A percentile compares a stretch with the other conserved stretches of the same genome.
Conservation (phyloP, 805 yeast species). For the Candida yuanshanica region DNA sequence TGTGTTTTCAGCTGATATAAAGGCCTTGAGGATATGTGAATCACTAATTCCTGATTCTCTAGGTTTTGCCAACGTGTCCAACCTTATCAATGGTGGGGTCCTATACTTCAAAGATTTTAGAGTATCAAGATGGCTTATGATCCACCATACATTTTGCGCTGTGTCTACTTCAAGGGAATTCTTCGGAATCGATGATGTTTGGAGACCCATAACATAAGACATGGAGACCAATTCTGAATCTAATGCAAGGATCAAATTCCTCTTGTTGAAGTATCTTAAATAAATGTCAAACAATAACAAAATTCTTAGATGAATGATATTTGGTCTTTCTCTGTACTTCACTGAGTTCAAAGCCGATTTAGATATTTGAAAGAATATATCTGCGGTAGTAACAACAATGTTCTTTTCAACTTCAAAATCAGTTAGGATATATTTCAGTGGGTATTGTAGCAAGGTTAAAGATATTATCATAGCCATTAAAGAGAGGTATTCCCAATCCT, state of each 20-base stretch:
- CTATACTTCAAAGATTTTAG: conserved; percentile 14
- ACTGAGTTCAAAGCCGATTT: conserved; percentile 13
- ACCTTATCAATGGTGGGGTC: conserved; percentile 14
- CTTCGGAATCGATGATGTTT: conserved; percentile 16
- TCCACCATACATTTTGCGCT: conserved; percentile 19
- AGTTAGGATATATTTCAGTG: conserved; percentile 1
- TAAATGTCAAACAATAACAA: conserved; percentile 13
- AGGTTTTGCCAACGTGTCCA: conserved; percentile 8
- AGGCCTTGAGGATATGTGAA: conserved; percentile 19
- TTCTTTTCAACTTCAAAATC: conserved; percentile 8
- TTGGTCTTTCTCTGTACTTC: conserved; percentile 16
- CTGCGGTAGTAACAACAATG: conserved; percentile 8
- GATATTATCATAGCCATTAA: conserved; percentile 15
- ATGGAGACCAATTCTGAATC: conserved; percentile 20
- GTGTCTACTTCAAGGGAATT: conserved; percentile 15
- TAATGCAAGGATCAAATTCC: conserved; percentile 12
- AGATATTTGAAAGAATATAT: conserved; percentile 12
- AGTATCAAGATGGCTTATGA: conserved; percentile 17
- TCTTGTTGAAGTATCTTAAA: conserved; percentile 12
- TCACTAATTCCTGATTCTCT: conserved; percentile 5
- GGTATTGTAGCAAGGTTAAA: conserved; percentile 14
- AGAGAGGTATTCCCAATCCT: conserved; percentile 16
- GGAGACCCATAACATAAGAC: conserved; percentile 18
- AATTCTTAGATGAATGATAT: conserved; percentile 15
- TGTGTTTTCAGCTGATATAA: conserved; percentile 18